These are phyloP conservation scores for Sextonia rubra DNA, from an alignment of 164 flowering plant genomes.

Conservation along the genomic window DNA sequence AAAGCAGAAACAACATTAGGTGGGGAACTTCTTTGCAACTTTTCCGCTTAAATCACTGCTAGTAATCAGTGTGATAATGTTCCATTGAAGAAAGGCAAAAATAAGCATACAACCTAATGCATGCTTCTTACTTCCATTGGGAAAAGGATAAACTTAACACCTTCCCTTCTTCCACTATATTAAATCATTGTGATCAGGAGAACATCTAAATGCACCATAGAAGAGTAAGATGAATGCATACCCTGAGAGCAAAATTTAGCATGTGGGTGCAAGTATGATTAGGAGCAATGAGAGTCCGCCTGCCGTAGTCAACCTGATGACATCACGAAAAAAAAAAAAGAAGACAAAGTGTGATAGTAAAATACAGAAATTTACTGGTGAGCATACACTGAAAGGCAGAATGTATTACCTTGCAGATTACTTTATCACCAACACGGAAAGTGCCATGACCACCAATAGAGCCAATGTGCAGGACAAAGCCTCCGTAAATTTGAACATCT, in stretches of 20 bases:
- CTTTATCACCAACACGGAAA: conserved; percentile 63
- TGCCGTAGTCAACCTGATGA: conserved; percentile 82
- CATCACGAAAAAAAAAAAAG: conserved; percentile 6
- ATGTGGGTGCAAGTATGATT: conserved; percentile 99
- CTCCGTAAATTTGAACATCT: conserved; percentile 86
- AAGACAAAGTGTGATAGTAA: background rate
- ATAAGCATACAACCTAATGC: background rate
- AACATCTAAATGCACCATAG: background rate
- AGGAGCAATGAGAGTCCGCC: conserved; percentile 90
- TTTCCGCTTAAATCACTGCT: background rate
- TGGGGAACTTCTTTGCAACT: background rate
- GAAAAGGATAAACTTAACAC: background rate
- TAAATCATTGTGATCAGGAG: background rate
- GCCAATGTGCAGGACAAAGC: conserved; percentile 89
- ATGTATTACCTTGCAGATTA: conserved; percentile 64
- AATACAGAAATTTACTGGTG: background rate
- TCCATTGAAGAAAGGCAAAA: background rate
- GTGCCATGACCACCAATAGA: conserved; percentile 41
- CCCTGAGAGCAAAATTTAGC: conserved; percentile 95
- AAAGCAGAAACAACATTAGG: background rate
- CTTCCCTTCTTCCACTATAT: too few species aligned
- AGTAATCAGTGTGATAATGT: background rate
- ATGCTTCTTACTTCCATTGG: background rate
- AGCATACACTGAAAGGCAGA: background rate
- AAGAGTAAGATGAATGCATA: conserved; percentile 20